phyloP scores from a whole-genome alignment of 441 rosid genomes.

The Theobroma grandiflorum region DNA sequence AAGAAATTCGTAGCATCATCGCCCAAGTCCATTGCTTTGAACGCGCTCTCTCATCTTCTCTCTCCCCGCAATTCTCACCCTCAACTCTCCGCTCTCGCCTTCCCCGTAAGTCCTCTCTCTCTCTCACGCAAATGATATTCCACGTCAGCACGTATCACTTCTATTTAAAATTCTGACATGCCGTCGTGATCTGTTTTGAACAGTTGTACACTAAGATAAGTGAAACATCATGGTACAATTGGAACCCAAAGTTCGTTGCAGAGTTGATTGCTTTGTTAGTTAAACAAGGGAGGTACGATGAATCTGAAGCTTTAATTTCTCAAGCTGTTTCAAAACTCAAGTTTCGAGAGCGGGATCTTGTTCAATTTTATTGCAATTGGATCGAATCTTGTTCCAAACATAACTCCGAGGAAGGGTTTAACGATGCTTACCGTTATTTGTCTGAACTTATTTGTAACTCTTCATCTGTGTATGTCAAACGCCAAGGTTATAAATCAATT shows the following conservation, averaged over 20 bases:
- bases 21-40: constrained; percentile 71
- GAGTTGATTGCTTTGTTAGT: constrained; percentile 64
- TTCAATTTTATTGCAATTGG: constrained; percentile 65
- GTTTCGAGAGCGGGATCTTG: constrained; percentile 62
- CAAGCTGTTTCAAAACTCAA: constrained; percentile 51
- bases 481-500: constrained; percentile 68
- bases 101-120: constrained; percentile 53
- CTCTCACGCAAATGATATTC: neutral
- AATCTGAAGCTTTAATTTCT: constrained; percentile 53
- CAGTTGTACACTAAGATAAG: constrained; percentile 72
- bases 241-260: constrained; percentile 86
- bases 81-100: constrained; percentile 64
- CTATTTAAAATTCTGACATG: constrained; percentile 7
- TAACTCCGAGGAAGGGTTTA: constrained; percentile 55
- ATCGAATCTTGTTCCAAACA: constrained; percentile 65
- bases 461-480: constrained; percentile 65
- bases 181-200: neutral
- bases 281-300: constrained; percentile 54
- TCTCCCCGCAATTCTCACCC: constrained; percentile 55
- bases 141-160: neutral
- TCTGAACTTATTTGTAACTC: constrained; percentile 48
- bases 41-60: constrained; percentile 80
- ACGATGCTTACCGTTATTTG: constrained; percentile 44
- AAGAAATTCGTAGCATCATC: constrained; percentile 82
- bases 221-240: constrained; percentile 78